These are phyloP conservation scores for Thecaphora thlaspeos DNA, from an alignment of 1,284 basidiomycete genomes.

Conservation along the genomic window DNA sequence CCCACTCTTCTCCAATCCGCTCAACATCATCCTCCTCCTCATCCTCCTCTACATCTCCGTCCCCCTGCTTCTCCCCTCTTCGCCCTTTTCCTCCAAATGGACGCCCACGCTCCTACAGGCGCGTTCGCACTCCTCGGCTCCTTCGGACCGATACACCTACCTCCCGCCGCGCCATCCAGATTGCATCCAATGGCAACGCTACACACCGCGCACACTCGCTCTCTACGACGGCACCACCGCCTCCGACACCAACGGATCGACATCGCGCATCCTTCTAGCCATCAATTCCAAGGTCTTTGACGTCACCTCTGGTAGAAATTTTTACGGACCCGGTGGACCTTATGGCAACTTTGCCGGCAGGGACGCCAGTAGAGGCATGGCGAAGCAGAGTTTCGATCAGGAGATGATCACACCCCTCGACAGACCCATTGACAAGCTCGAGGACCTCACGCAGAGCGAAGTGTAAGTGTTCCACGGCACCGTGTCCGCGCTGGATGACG, in stretches of 20 bases:
- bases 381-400: slow-evolving; percentile 88
- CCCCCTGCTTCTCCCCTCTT: slow-evolving; percentile 33
- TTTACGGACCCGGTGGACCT: slow-evolving; percentile 91
- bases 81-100: slow-evolving; percentile 24
- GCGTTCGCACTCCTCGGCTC: slow-evolving; percentile 19
- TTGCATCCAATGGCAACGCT: slow-evolving; percentile 42
- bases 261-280: slow-evolving; percentile 71
- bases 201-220: slow-evolving; percentile 53
- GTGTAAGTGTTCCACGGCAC: slow-evolving; percentile 66
- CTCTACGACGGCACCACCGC: slow-evolving; percentile 41
- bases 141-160: slow-evolving; percentile 36
- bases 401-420: slow-evolving; percentile 87
- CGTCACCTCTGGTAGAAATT: slow-evolving; percentile 79
- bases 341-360: slow-evolving; percentile 95
- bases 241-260: slow-evolving; percentile 7
- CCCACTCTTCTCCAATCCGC: slow-evolving; percentile 43
- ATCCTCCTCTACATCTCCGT: slow-evolving; percentile 35
- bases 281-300: slow-evolving; percentile 88
- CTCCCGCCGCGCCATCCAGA: slow-evolving; percentile 45
- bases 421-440: slow-evolving; percentile 77
- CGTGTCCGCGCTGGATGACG: too few relatives aligned
- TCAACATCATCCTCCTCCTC: slow-evolving; percentile 37
- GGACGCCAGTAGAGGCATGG: slow-evolving; percentile 92
- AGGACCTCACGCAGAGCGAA: slow-evolving; percentile 74
- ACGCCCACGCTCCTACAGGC: slow-evolving; percentile 29